These are phyloP conservation scores for Fusarium miscanthi DNA, from an alignment of 2,329 filamentous ascomycete genomes.

Conservation along the genomic window DNA sequence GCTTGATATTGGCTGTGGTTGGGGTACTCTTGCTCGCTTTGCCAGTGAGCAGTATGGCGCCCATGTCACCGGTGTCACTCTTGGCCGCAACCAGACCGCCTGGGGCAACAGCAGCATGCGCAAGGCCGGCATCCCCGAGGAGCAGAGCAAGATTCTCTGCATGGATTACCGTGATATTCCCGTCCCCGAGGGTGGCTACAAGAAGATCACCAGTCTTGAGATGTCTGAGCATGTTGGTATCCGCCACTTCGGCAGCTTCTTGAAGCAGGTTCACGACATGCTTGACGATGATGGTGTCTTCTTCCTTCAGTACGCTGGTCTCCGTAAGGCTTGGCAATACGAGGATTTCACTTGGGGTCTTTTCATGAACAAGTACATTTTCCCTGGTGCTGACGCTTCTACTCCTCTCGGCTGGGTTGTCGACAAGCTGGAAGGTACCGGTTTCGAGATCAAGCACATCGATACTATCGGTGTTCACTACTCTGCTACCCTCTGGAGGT, in stretches of 20 bases:
- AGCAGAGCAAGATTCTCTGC: conserved; percentile 92
- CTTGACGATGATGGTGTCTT: conserved; percentile 95
- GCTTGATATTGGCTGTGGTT: conserved; percentile 97
- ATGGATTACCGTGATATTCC: conserved; percentile 98
- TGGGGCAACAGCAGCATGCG: conserved; percentile 95
- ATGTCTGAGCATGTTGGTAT: conserved; percentile 99
- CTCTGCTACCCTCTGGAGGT: conserved; percentile 94
- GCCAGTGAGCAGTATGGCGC: conserved; percentile 93
- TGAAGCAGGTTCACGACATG: conserved; percentile 92
- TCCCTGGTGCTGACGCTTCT: conserved; percentile 95
- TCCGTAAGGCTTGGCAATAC: conserved; percentile 96
- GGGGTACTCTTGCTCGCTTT: conserved; percentile 95
- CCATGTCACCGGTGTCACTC: conserved; percentile 87
- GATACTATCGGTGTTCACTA: conserved; percentile 98
- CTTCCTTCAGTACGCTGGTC: conserved; percentile 94
- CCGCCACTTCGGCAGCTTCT: conserved; percentile 83
- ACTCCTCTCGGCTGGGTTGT: conserved; percentile 91
- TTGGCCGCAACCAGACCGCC: conserved; percentile 94
- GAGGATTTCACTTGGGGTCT: conserved; percentile 98
- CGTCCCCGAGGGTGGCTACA: conserved; percentile 74
- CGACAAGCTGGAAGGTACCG: conserved; percentile 80
- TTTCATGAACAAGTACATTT: conserved; percentile 99
- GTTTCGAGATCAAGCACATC: conserved; percentile 82
- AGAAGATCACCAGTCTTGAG: conserved; percentile 97
- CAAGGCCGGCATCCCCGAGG: conserved; percentile 82